Evolutionary conservation across 2,329 filamentous ascomycete genomes (phyloP), one percentile per base, ranked within the genome.

Genomic region (Cadophora malorum): DNA sequence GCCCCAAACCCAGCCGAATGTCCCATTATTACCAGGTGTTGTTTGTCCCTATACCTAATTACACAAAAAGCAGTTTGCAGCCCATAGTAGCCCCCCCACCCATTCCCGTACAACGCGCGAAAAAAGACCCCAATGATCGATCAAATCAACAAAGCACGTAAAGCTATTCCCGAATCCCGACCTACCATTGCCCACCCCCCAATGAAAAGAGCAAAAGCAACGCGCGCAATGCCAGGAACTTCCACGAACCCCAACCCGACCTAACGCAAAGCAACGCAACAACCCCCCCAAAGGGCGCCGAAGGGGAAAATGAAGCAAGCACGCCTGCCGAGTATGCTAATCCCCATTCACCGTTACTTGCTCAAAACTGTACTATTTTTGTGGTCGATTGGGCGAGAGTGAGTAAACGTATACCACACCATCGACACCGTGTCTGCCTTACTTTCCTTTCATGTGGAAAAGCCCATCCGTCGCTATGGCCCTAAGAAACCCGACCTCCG

Each of bases 251-350:
- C 3, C 50, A 19, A 31, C 50, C 23, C 12, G 12, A 33, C 25
- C 52, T 31, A 38, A 38, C 35, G 8, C 8, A 38, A 38, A 38
- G 12, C 33, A 38, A 38, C n/a, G 33, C 10, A 28, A 47, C 21
- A 23, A 61, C 12, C n/a, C n/a, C n/a, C n/a, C n/a, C n/a, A n/a
- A n/a, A n/a, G n/a, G n/a, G n/a, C n/a, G n/a, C 35, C 4, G n/a
- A 61, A 33, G 12, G 25, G 23, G 9, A 21, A 63, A 52, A 62
- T 38, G 52, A 52, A 47, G 65, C 58, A 65, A 56, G 60, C 62
- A 65, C 67, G 68, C 68, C 68, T 66, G 65, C 65, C 58, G 63
- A 65, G 65, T 66, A 68, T 68, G 67, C 67, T 65, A 52, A 56
- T 58, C n/a, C 62, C 45, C 21, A 21, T 59, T 38, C 35, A n/a